Percentiles rank a stretch among this genome's conserved stretches.
phyloP scores from a whole-genome alignment of 805 yeast species.

The Metschnikowia aberdeeniae region DNA sequence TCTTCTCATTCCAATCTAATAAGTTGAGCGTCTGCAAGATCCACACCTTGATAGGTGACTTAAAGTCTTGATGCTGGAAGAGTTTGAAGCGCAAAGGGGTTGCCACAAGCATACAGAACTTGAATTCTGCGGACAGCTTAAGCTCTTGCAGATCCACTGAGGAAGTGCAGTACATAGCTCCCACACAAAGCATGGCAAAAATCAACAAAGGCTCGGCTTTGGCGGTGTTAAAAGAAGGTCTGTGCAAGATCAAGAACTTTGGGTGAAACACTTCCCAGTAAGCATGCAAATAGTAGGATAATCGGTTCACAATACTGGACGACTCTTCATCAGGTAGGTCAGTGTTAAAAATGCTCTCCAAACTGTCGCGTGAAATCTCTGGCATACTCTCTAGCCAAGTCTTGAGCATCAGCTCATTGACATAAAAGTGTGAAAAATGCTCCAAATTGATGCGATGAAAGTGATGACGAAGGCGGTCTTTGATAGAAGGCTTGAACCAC shows the following conservation, averaged over 20 bases:
- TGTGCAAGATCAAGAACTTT: slow-evolving; percentile 55
- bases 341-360: slow-evolving; percentile 27
- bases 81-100: slow-evolving; percentile 64
- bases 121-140: slow-evolving; percentile 30
- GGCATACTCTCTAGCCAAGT: slow-evolving; percentile 30
- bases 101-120: slow-evolving; percentile 45
- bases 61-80: slow-evolving; percentile 67
- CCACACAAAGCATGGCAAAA: slow-evolving; percentile 53
- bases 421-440: slow-evolving; percentile 32
- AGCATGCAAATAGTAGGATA: slow-evolving; percentile 33
- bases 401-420: slow-evolving; percentile 36
- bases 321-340: slow-evolving; percentile 12
- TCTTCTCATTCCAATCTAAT: slow-evolving; percentile 77
- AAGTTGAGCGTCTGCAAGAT: slow-evolving; percentile 69
- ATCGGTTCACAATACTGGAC: slow-evolving; percentile 27
- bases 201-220: slow-evolving; percentile 47
- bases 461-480: slow-evolving; percentile 16
- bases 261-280: slow-evolving; percentile 63
- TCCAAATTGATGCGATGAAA: slow-evolving; percentile 21
- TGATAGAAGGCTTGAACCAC: slow-evolving; percentile 5
- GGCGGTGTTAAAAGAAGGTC: slow-evolving; percentile 52
- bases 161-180: slow-evolving; percentile 43
- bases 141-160: slow-evolving; percentile 18
- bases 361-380: slow-evolving; percentile 19
- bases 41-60: slow-evolving; percentile 75